Evolutionary conservation across 164 flowering plant genomes (phyloP), one percentile per base, ranked within the genome.

Genomic region (Brasenia schreberi): DNA sequence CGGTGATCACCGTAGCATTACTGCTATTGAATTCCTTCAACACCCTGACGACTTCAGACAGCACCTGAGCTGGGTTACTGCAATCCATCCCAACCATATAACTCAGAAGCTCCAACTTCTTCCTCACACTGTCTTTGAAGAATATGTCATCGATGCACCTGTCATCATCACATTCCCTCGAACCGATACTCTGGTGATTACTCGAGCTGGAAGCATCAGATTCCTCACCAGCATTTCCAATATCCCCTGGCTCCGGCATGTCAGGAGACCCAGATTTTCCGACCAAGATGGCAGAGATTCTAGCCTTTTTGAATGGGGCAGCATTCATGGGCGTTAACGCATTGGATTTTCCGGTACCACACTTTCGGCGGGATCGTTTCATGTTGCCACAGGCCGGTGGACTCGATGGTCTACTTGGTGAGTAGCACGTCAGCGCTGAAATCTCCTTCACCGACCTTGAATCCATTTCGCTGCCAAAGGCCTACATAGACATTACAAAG

Each of bases 21-120:
- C 53, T 12, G 4, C 53, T 12, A 45, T 45, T 45, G 11, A 60
- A 60, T 60, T 60, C 63, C 27, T 19, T 60, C 19, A 60, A n/a
- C 9, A 60, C 63, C n/a, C 63, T 60, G 9, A 60, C 63, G n/a
- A 60, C 63, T 19, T 60, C 63, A 60, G 19, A 18, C 7, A 60
- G 7, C n/a, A 60, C 19, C 63, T 60, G 17, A 19, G 9, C 63
- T 60, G 63, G 63, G 19, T 60, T 60, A 7, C 27, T 19, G 27
- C 19, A n/a, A 19, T 60, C 27, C 10, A 60, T 60, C 19, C 63
- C 63, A 60, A 60, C 63, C 63, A 60, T 60, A 18, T 60, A 18
- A 17, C 63, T 19, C 63, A 60, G n/a, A n/a, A 60, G 9, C 63
- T 19, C 9, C 63, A 60, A 7, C n/a, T 60, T 60, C n/a, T 60